These are phyloP conservation scores for Agapanthus africanus DNA, from an alignment of 106 monocot species.

Conservation along the genomic window DNA sequence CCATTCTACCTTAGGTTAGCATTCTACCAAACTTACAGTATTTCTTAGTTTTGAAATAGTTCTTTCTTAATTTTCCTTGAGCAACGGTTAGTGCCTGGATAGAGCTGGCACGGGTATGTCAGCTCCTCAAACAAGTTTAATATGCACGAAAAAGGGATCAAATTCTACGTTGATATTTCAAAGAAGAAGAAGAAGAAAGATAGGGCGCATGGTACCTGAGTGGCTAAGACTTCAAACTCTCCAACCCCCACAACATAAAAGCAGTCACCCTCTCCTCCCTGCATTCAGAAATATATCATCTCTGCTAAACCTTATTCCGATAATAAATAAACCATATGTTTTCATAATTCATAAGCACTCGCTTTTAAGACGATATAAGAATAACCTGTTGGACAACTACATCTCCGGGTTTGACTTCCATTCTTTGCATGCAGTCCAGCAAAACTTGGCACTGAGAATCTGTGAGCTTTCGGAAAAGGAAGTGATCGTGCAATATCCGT, in stretches of 20 bases:
- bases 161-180: too few relatives aligned
- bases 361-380: constrained; percentile 2
- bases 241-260: constrained; percentile 97
- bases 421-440: constrained; percentile 88
- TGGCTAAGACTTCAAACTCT: constrained; percentile 93
- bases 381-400: constrained; percentile 86
- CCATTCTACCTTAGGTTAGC: too few relatives aligned
- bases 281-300: constrained; percentile 18
- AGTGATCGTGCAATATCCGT: constrained; percentile 72
- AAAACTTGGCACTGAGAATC: constrained; percentile 89
- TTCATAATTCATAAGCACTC: neutral
- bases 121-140: too few relatives aligned
- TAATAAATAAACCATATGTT: constrained; percentile 3
- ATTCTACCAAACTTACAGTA: too few relatives aligned
- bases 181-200: too few relatives aligned
- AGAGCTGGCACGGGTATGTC: too few relatives aligned
- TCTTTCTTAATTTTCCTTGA: too few relatives aligned
- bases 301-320: neutral
- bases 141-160: too few relatives aligned
- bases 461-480: constrained; percentile 90
- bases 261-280: constrained; percentile 97
- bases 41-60: too few relatives aligned
- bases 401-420: constrained; percentile 89
- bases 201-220: constrained; percentile 44
- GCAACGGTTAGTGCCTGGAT: too few relatives aligned